Conservation (phyloP, 306 rosid species). For the Boehmeria nivea region DNA sequence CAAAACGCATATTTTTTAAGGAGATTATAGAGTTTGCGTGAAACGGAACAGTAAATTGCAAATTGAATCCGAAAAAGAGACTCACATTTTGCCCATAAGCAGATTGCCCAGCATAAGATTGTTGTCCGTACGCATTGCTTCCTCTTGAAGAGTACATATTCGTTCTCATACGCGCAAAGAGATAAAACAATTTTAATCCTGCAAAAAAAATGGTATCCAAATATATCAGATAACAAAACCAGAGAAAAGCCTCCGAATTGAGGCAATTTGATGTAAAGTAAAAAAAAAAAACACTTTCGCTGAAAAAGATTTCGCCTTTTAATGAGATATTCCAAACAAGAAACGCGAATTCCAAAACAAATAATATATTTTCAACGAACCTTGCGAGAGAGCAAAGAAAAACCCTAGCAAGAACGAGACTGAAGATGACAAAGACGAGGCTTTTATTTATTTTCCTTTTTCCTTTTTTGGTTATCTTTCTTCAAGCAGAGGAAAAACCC, state of each 20-base stretch:
- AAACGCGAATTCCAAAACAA: not conserved
- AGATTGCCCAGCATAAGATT: slow-evolving; percentile 79
- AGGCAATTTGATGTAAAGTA: too few species aligned
- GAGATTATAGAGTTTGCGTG: too few species aligned
- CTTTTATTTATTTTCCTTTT: too few species aligned
- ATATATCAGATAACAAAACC: not conserved
- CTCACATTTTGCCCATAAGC: slow-evolving; percentile 72
- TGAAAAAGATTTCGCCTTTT: not conserved
- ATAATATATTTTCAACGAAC: too few species aligned
- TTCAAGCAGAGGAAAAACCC: slow-evolving; percentile 31
- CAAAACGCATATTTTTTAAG: too few species aligned
- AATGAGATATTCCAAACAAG: not conserved
- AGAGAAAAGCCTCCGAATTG: not conserved
- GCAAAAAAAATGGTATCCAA: not conserved
- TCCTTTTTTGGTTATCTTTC: not conserved
- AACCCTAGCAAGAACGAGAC: slow-evolving; percentile 4
- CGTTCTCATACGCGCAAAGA: slow-evolving; percentile 21
- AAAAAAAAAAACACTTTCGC: too few species aligned
- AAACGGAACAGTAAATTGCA: not conserved
- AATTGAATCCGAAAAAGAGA: not conserved
- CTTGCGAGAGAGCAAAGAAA: not conserved
- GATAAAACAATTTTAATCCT: not conserved
- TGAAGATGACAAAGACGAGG: not conserved
- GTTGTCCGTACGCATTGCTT: slow-evolving; percentile 68
- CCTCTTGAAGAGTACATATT: slow-evolving; percentile 88